Base-by-base conservation (phyloP, 768 basidiomycete genomes). In the Xerocomus potaroensis region DNA sequence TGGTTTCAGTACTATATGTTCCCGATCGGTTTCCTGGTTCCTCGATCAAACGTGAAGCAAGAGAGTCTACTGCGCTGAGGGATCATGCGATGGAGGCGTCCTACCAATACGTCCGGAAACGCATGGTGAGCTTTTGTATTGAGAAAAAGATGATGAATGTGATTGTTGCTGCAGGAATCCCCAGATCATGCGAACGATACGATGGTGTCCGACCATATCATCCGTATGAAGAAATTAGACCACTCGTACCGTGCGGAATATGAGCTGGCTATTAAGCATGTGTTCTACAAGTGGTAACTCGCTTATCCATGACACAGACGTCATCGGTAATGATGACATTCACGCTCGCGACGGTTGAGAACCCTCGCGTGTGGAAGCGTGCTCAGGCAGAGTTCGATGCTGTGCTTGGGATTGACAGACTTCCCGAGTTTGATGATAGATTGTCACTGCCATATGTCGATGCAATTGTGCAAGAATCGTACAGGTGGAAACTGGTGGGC, bases 351-450 rank as follows among this genome's bases (percentile, higher is more conserved):
- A 70, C 68, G 64, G 23, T 61, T 6, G 47, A 50, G 8, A 31
- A 66, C 41, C 68, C 68, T 1, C 59, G 61, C 10, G 57, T 63
- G 16, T 65, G 68, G 36, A 34, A 41, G 7, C 50, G 48, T 23
- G 68, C 67, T 21, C 55, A 64, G 5, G 57, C 58, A 24, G 69
- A 69, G 47, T 43, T 70, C 12, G 56, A 60, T 12, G 33, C 41
- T 1, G 58, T 64, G 16, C 50, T 69, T 30, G 69, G 70, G 5
- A 49, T 37, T 12, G 40, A 50, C 31, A 45, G 61, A 8, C 49
- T 67, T 12, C 68, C 68, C 4, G 44, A 41, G 10, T 55, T 63
- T 18, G 53, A 47, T 16, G 61, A 67, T 22, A 43, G 54, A 41
- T 40, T 46, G 4, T 32, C 34, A 15, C 35, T 68, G 8, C 63